Percentiles rank a stretch among this genome's conserved stretches.
These are phyloP conservation scores for Suhomyces kilbournensis DNA, from an alignment of 805 yeast genomes.

Conservation along the genomic window DNA sequence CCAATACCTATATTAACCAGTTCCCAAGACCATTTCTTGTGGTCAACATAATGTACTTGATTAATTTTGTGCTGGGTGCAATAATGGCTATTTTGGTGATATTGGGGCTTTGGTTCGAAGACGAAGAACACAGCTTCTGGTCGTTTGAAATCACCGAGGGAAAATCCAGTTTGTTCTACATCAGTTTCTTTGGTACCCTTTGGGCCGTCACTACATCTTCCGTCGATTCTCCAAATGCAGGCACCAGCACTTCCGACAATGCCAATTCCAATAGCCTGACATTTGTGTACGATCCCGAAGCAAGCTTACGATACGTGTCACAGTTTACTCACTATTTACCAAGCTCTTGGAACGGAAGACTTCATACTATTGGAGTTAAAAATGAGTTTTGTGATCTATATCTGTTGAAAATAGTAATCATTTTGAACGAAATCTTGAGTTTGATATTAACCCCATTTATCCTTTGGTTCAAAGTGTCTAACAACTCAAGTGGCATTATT, in stretches of 20 bases:
- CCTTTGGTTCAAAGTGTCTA: slow-evolving; percentile 80
- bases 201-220: slow-evolving; percentile 81
- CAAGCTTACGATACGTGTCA: slow-evolving; percentile 73
- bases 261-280: slow-evolving; percentile 23
- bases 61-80: slow-evolving; percentile 76
- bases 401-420: slow-evolving; percentile 66
- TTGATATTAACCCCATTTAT: slow-evolving; percentile 83
- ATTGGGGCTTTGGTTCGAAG: slow-evolving; percentile 73
- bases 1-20: slow-evolving; percentile 80
- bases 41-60: slow-evolving; percentile 34
- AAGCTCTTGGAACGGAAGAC: slow-evolving; percentile 75
- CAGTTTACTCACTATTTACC: slow-evolving; percentile 92
- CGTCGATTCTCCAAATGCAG: slow-evolving; percentile 28
- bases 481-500: slow-evolving; percentile 67
- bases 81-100: slow-evolving; percentile 73
- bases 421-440: slow-evolving; percentile 77
- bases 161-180: slow-evolving; percentile 79
- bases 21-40: slow-evolving; percentile 73
- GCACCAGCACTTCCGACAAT: slow-evolving; percentile 22
- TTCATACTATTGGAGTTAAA: slow-evolving; percentile 83
- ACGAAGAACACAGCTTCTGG: slow-evolving; percentile 73
- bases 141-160: slow-evolving; percentile 85
- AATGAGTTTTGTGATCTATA: slow-evolving; percentile 76
- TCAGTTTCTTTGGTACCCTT: slow-evolving; percentile 82
- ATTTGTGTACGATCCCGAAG: slow-evolving; percentile 88